These are phyloP conservation scores for Pestalotiopsis sp. DNA, from an alignment of 2,329 filamentous ascomycete species.

Conservation along the genomic window DNA sequence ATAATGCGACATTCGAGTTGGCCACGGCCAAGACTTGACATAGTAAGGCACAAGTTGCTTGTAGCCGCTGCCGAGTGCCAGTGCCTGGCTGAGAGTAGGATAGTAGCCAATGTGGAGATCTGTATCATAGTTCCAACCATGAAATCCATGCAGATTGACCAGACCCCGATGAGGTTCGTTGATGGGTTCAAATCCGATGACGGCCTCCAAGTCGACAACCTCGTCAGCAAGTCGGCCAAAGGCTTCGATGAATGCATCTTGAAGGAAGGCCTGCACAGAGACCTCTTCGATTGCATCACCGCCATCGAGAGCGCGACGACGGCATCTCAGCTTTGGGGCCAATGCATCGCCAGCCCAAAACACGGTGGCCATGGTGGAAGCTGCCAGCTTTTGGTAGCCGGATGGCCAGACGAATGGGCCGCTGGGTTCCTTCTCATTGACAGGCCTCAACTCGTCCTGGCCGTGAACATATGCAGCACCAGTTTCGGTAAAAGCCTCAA, in stretches of 20 bases:
- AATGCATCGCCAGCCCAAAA: constrained; percentile 28
- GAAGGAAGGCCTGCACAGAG: constrained; percentile 30
- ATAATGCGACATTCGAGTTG: constrained; percentile 36
- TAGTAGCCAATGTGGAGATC: constrained; percentile 42
- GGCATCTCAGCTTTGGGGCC: constrained; percentile 22
- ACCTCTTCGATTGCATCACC: constrained; percentile 11
- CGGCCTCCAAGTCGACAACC: constrained; percentile 32
- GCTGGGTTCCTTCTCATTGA: constrained; percentile 32
- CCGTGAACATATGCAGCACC: constrained; percentile 36
- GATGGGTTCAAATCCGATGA: constrained; percentile 41
- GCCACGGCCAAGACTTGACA: constrained; percentile 42
- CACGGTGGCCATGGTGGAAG: constrained; percentile 29
- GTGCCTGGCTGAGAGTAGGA: constrained; percentile 36
- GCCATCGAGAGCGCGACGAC: constrained; percentile 3
- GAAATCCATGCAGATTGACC: constrained; percentile 38
- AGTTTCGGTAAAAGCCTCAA: constrained; percentile 31
- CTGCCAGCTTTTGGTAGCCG: constrained; percentile 37
- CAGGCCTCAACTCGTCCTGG: constrained; percentile 30
- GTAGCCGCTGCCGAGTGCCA: constrained; percentile 41
- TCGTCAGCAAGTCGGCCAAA: constrained; percentile 36
- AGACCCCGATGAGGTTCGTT: constrained; percentile 43
- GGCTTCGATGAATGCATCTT: constrained; percentile 34
- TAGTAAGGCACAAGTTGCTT: constrained; percentile 37
- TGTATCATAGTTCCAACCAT: constrained; percentile 42
- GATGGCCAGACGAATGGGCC: constrained; percentile 38